Conservation (phyloP, 371 early-diverging fungal genomes). For the Mortierella sp. region DNA sequence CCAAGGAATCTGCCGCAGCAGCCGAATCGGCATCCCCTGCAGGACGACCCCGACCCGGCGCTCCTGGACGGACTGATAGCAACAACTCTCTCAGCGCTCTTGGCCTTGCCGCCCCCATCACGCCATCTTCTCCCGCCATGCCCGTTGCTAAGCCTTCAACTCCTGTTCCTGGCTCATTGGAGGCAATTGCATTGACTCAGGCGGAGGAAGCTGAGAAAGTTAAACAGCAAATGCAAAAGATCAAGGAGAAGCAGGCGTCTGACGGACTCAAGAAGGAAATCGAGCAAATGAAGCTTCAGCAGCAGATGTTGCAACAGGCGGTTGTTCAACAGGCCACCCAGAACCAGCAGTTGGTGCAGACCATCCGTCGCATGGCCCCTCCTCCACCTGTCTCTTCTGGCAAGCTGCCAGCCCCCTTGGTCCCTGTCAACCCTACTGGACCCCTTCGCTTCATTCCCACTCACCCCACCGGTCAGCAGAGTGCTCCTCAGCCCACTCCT, state of each 20-base stretch:
- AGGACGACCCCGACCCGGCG: slow-evolving; percentile 51
- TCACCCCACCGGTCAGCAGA: slow-evolving; percentile 47
- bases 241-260: slow-evolving; percentile 45
- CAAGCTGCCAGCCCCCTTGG: slow-evolving; percentile 36
- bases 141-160: slow-evolving; percentile 41
- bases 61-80: slow-evolving; percentile 50
- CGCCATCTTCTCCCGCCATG: slow-evolving; percentile 34
- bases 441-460: slow-evolving; percentile 50
- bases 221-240: slow-evolving; percentile 51
- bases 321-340: slow-evolving; percentile 54
- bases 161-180: slow-evolving; percentile 49
- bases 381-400: slow-evolving; percentile 45
- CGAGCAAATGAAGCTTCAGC: slow-evolving; percentile 49
- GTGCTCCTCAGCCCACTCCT: slow-evolving; percentile 30
- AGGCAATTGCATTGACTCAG: slow-evolving; percentile 43
- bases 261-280: slow-evolving; percentile 50
- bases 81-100: slow-evolving; percentile 46
- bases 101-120: slow-evolving; percentile 29
- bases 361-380: slow-evolving; percentile 46
- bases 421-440: slow-evolving; percentile 54
- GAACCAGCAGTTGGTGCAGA: slow-evolving; percentile 46
- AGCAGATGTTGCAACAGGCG: slow-evolving; percentile 48
- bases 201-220: slow-evolving; percentile 53
- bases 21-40: slow-evolving; percentile 40
- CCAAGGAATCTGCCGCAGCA: slow-evolving; percentile 26